Conservation (phyloP, 345 rosid species). For the Populus ilicifolia region DNA sequence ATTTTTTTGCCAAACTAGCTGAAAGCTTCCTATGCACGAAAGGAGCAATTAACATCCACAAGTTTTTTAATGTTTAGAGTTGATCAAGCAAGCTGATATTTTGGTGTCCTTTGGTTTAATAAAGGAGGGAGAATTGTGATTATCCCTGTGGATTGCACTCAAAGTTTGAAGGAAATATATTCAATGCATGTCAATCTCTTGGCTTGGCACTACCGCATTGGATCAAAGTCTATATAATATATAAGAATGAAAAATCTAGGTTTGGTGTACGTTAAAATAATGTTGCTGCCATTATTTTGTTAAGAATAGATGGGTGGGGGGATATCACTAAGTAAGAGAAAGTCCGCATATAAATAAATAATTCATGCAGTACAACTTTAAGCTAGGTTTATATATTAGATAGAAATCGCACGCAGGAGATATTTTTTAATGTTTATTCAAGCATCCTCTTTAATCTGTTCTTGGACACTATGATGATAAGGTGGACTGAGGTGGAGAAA, state of each 20-base stretch:
- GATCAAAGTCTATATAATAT: not conserved
- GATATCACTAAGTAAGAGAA: conserved; percentile 5
- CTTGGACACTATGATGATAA: conserved; percentile 23
- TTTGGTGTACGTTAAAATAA: not conserved
- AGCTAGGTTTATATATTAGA: not conserved
- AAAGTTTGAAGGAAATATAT: not conserved
- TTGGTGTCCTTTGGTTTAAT: not conserved
- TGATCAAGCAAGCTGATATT: not conserved
- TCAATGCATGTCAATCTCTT: not conserved
- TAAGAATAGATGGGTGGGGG: conserved; percentile 8
- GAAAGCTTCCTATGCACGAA: not conserved
- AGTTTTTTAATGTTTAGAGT: not conserved
- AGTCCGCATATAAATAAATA: conserved; percentile 21
- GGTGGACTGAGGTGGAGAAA: not conserved
- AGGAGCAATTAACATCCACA: not conserved
- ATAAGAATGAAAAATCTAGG: not conserved
- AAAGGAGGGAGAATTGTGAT: not conserved
- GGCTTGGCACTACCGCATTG: not conserved
- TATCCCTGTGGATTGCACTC: not conserved
- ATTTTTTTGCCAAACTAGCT: not conserved
- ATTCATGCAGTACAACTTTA: not conserved
- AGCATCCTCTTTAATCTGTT: not conserved
- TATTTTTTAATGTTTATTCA: not conserved
- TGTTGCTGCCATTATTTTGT: not conserved
- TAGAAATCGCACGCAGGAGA: not conserved